Evolutionary conservation across 805 yeast genomes (phyloP), one percentile per base, ranked within the genome.

Genomic region (Tetrapisispora namnaoensis): DNA sequence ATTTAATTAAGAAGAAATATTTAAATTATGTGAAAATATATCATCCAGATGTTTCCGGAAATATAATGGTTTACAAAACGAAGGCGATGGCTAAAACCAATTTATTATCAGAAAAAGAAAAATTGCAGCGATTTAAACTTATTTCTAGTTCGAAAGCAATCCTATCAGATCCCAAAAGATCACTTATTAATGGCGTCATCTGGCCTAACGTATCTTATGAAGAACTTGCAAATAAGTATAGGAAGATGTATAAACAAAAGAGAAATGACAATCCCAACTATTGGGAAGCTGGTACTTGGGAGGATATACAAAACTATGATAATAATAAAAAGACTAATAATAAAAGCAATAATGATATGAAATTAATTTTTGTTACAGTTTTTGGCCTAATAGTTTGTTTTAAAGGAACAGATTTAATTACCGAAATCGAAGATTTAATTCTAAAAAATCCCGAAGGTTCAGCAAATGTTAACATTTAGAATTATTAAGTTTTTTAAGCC

Each of bases 201-300:
- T 77, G 81, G 81, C 39, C 50, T 18, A 52, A 22, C 24, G 52
- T 24, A 11, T 43, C 10, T 45, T 70, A 68, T 42, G 56, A 62
- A 35, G 65, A 32, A 1, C 16, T 24, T n/a, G 13, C 17, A 4
- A 13, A 8, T 14, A 35, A 35, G 9, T 28, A 38, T 18, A 27
- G n/a, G 9, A 9, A 20, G 4, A 37, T 16, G 21, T 17, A 30
- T 10, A 24, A 34, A 24, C 53, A 14, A 38, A 17, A 13, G 14
- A 36, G 39, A 37, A 18, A 28, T 10, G 28, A 37, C 2, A 44
- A 44, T 14, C 46, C 20, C 66, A 68, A 68, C 35, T 80, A 80
- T 61, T 79, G 83, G 80, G 74, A 69, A 43, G 83, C 86, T 0
- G 80, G 81, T 0, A 77, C 76, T 0, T 80, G 86, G 85, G 85